Evolutionary conservation across 1,139 yeast species (phyloP), one percentile per base, ranked within the genome.

Genomic region (Zygosaccharomyces pseudobailii): DNA sequence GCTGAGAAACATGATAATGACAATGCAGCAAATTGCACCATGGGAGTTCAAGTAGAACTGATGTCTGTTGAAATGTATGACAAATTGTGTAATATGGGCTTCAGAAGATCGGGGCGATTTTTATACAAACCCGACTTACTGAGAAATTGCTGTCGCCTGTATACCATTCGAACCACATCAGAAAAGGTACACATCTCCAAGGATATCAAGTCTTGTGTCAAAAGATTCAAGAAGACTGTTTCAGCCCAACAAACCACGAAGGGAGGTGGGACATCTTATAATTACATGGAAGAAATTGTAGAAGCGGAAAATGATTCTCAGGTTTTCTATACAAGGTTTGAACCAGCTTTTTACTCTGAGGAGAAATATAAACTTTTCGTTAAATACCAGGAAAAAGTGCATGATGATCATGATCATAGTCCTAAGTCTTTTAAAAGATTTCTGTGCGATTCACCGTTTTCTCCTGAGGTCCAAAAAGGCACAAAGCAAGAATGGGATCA

Each of bases 101-200:
- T 78, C 62, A 78, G 96, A 62, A 69, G 97, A 44, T 84, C 94
- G 28, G 97, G 97, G 0, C 62, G 65, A 2, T 86, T 80, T 55
- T 57, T 87, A 5, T 89, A 89, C 62, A 84, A 83, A 59, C 82
- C 87, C 0, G 96, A 90, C 62, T 66, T 80, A 52, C 62, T 84
- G 30, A 66, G 88, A 31, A 79, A 79, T 36, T 90, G 97, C 61
- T 90, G 97, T 59, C 75, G 92, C n/a, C 74, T 82, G 62, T 87
- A 80, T 61, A 85, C 96, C 0, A 87, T 89, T 25, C 67, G 97
- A 45, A 81, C 95, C 0, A 73, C 71, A 35, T 66, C 76, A 31
- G 60, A 59, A 0, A 59, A 65, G 35, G 73, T 81, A 54, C 70
- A 72, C 42, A 65, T 84, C 9, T 68, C 73, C 25, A 87, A 87